Evolutionary conservation across 139 green algal species (phyloP).

Genomic region (Tetratostichococcus sp.): DNA sequence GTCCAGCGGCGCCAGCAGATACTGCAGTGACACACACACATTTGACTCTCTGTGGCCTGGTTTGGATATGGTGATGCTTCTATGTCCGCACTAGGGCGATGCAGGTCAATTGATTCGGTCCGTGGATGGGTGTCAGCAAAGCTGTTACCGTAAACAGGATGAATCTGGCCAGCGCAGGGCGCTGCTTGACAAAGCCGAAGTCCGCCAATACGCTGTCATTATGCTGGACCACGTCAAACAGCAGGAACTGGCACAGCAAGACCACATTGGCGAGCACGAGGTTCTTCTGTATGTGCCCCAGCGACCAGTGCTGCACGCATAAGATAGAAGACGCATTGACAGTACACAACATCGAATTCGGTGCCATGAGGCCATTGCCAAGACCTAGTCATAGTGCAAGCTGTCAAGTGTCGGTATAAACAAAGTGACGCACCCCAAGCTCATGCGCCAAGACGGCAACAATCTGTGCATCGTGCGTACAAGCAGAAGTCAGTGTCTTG

Average conservation of each 20-base stretch:
- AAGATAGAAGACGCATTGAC: not conserved
- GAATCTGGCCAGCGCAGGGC: not conserved
- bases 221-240: constrained; percentile 54
- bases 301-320: constrained; percentile 72
- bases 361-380: too few species aligned
- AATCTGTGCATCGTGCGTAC: constrained; percentile 44
- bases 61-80: too few species aligned
- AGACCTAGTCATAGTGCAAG: too few species aligned
- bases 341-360: too few species aligned
- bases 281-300: constrained; percentile 70
- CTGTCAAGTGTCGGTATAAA: not conserved
- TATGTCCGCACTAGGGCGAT: too few species aligned
- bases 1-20: not conserved
- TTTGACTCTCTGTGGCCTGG: not conserved
- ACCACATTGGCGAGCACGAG: constrained; percentile 59
- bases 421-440: constrained; percentile 34
- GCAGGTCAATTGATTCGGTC: too few species aligned
- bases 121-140: too few species aligned
- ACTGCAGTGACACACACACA: not conserved
- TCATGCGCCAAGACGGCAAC: constrained; percentile 89
- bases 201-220: not conserved
- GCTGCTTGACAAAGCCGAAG: not conserved
- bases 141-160: not conserved
- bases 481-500: constrained; percentile 20
- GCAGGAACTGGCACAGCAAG: constrained; percentile 57